Evolutionary conservation across 2,329 filamentous ascomycete species (phyloP).

Genomic region (Curvularia lunata): DNA sequence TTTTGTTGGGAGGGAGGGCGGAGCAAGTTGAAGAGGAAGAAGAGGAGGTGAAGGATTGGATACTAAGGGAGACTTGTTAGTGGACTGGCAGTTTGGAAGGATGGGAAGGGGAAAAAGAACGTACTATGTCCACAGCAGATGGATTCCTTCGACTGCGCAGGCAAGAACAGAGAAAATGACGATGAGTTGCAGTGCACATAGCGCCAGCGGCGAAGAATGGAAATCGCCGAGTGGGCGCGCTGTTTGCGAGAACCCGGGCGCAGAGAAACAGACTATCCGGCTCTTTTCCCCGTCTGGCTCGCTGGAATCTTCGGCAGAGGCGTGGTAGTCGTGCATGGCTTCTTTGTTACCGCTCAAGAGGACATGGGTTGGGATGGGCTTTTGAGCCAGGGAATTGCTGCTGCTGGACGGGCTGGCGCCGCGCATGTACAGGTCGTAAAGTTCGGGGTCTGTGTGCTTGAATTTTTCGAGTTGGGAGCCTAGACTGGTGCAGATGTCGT

Average conservation of each 20-base stretch:
- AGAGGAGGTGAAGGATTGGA: not conserved
- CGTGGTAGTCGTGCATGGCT: not conserved
- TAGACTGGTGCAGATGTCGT: slow-evolving; percentile 32
- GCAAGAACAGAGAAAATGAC: slow-evolving; percentile 36
- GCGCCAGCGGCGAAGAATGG: slow-evolving; percentile 32
- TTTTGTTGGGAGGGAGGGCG: slow-evolving; percentile 3
- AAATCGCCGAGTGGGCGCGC: slow-evolving; percentile 15
- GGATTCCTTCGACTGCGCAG: slow-evolving; percentile 36
- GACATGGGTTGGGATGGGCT: slow-evolving; percentile 31
- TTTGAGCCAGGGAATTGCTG: slow-evolving; percentile 6
- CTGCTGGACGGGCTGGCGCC: not conserved
- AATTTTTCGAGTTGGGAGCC: slow-evolving; percentile 38
- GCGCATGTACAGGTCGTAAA: slow-evolving; percentile 35
- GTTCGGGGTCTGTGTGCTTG: slow-evolving; percentile 31
- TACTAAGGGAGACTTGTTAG: not conserved
- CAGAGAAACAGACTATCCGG: slow-evolving; percentile 26
- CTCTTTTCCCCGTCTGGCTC: not conserved
- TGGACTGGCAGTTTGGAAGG: too few species aligned
- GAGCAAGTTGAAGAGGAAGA: not conserved
- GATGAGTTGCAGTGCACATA: slow-evolving; percentile 37
- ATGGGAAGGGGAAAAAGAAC: not conserved
- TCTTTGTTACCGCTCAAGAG: slow-evolving; percentile 6
- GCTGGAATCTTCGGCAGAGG: not conserved
- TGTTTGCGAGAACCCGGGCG: not conserved
- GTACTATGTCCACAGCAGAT: slow-evolving; percentile 31